phyloP scores from a whole-genome alignment of 2,329 filamentous ascomycete species.

The Neonectria neomacrospora region DNA sequence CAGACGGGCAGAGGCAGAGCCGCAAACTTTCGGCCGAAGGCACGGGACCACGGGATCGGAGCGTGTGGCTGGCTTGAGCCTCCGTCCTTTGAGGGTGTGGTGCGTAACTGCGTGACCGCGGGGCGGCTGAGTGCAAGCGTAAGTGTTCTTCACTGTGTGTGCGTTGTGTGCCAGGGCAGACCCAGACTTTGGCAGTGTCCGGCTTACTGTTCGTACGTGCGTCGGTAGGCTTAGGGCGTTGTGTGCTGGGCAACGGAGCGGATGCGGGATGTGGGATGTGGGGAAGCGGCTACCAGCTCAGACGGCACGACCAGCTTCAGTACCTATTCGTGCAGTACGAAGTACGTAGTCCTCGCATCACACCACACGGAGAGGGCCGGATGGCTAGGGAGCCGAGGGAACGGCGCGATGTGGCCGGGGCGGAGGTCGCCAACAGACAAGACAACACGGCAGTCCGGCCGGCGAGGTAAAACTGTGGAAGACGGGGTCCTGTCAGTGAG shows the following conservation, averaged over 20 bases:
- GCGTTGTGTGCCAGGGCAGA: slow-evolving; percentile 28
- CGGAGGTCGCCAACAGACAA: slow-evolving; percentile 1
- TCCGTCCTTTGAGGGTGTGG: neutral
- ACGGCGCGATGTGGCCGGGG: slow-evolving; percentile 15
- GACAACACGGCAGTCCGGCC: slow-evolving; percentile 8
- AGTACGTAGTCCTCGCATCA: slow-evolving; percentile 29
- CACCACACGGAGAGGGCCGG: slow-evolving; percentile 37
- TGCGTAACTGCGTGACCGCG: neutral
- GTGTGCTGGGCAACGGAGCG: slow-evolving; percentile 23
- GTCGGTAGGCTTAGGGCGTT: neutral
- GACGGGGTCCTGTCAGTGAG: slow-evolving; percentile 4
- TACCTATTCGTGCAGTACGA: neutral
- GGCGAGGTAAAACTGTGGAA: slow-evolving; percentile 10
- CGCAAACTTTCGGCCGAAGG: slow-evolving; percentile 24
- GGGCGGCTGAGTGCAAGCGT: neutral
- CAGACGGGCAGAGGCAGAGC: slow-evolving; percentile 21
- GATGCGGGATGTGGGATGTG: slow-evolving; percentile 39
- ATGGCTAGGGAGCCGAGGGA: slow-evolving; percentile 25
- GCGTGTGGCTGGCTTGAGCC: neutral
- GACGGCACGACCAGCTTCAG: neutral
- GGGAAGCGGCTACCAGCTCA: slow-evolving; percentile 30
- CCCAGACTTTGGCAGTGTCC: slow-evolving; percentile 26
- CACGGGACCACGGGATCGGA: slow-evolving; percentile 24
- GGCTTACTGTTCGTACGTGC: neutral
- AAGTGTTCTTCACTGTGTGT: slow-evolving; percentile 19